Base-by-base conservation (phyloP, 805 yeast genomes). In the Crinitomyces ghanaensis region DNA sequence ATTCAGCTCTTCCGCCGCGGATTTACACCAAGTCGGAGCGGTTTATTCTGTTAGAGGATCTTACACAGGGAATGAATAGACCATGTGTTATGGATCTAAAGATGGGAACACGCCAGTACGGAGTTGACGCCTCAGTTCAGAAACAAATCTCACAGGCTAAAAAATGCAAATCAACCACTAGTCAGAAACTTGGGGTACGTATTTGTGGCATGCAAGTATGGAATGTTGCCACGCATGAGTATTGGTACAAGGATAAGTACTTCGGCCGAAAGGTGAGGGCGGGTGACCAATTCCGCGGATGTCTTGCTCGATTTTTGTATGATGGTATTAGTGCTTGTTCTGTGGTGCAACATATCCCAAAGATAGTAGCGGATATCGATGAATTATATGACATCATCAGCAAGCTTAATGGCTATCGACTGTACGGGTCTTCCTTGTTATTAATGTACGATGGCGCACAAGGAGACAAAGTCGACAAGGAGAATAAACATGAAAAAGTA, bases 61-160 rank as follows among this genome's bases (percentile, higher is more conserved):
- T 91, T 31, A 91, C 97, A 0, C 68, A 76, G 35, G 82, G 83
- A 16, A 74, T 88, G 75, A 62, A 58, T 19, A 70, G 70, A 42
- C 96, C 98, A 1, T 86, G 95, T 52, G 97, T 88, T 0, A 60
- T 91, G 31, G 99, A 91, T 57, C 63, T 91, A 46, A 91, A 91
- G 53, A 91, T 91, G 97, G 99, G 99, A 1, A 88, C 99, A 0
- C 67, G 99, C 38, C 99, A 91, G 57, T 91, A 91, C 49, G 98
- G 99, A 6, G 78, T 88, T n/a, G 94, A 85, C 42, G 96, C 97
- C 0, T 65, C 67, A 4, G 54, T 59, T 9, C 59, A 73, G 31
- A 91, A 91, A 56, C 78, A 75, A 49, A 52, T 60, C 30, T 82
- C 95, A 1, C 98, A 91, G 59, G 60, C 82, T 21, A 65, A 65